Evolutionary conservation across 805 yeast species (phyloP).

Genomic region (Cyberlindnera misumaiensis): DNA sequence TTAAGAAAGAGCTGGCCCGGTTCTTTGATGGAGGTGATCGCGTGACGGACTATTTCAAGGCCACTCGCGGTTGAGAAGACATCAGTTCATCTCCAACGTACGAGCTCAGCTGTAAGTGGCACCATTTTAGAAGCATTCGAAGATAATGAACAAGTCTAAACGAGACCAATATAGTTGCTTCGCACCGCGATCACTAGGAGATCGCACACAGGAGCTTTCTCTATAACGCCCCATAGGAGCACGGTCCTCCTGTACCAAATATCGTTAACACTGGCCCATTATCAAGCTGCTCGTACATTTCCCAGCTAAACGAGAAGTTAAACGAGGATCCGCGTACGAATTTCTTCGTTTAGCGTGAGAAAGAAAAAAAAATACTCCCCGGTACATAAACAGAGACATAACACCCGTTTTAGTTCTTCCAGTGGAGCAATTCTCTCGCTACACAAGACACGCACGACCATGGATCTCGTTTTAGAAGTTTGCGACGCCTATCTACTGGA

Average conservation of each 20-base stretch:
- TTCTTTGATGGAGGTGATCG: slow-evolving; percentile 39
- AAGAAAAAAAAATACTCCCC: not conserved
- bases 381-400: slow-evolving; percentile 1
- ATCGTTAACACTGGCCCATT: no score
- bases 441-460: slow-evolving; percentile 22
- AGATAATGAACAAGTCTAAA: not conserved
- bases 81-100: no score
- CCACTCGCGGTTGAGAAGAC: slow-evolving; percentile 31
- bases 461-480: slow-evolving; percentile 90
- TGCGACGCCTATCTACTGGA: slow-evolving; percentile 72
- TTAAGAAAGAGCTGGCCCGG: slow-evolving; percentile 31
- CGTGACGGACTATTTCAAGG: slow-evolving; percentile 42
- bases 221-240: no score
- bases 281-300: no score
- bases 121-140: no score
- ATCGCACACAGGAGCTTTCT: no score
- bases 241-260: no score
- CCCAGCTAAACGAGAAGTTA: not conserved
- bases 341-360: not conserved
- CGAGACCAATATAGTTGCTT: not conserved
- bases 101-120: no score
- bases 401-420: not conserved
- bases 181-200: no score
- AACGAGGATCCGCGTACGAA: no score
- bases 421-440: not conserved